Base-by-base conservation (phyloP, 257 asterid genomes). In the Leptodermis oblonga region DNA sequence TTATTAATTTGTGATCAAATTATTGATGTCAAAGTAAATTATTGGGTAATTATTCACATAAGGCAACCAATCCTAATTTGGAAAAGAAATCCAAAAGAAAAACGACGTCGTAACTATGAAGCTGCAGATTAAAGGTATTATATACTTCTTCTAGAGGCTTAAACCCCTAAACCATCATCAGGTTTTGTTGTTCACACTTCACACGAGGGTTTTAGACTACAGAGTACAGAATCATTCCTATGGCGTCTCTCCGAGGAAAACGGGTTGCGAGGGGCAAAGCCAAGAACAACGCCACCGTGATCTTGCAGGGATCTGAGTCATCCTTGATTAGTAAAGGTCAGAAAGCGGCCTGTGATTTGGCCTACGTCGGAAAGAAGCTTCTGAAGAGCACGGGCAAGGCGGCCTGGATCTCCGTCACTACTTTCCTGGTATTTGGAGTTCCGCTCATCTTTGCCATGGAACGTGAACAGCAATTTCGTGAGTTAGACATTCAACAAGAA, bases 381-480 rank as follows among this genome's bases (percentile, higher is more conserved):
- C 62, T 85, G 41, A 83, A 69, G 82, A 84, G 90, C 85, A 89
- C 94, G 5, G 96, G 95, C 42, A 84, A 79, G 79, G 92, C 90
- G 15, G 94, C 93, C 7, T 89, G 93, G 91, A 78, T 83, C 74
- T 79, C 71, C 34, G 86, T 84, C 69, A 83, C 92, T 22, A 77
- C 87, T 60, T 64, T 82, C 77, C 73, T 89, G 81, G 77, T 88
- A 20, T 71, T 88, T 8, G 96, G 87, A 20, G 46, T 88, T 37
- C 92, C 95, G 0, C 90, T 89, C 61, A 75, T 85, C 77, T 76
- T 85, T 14, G 89, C 77, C 60, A 74, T 81, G 90, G 96, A 87
- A n/a, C 89, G 88, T 28, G 92, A 90, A 56, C 86, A 91, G 58
- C 89, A 78, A 83, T 62, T 85, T 53, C 71, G 42, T 30, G 91